Base-by-base conservation (phyloP, 169 alveolate species). In the Plasmodium gallinaceum region DNA sequence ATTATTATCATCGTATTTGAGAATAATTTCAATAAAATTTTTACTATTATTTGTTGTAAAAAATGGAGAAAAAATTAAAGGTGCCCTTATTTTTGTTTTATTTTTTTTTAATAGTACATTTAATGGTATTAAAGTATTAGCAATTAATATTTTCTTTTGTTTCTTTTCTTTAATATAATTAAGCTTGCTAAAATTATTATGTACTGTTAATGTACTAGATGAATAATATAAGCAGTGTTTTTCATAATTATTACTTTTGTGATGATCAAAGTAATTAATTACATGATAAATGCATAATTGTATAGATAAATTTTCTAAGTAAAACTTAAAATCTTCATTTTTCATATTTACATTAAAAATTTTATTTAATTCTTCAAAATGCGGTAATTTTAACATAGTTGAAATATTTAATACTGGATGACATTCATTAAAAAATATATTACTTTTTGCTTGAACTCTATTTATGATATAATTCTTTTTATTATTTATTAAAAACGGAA, bases 81-180 rank as follows among this genome's bases (percentile, higher is more conserved):
- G 85, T 3, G 54, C 69, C 5, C 45, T 60, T 32, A 83, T 57
- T 20, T 69, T 83, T 43, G 51, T 57, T 48, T 83, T 83, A 7
- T 69, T 46, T 48, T 69, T 83, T 7, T 69, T 70, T 54, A 57
- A 83, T 43, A 83, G 74, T 10, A 68, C 14, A 68, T 14, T 42
- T 52, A 83, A 48, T 7, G 91, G 91, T 52, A 83, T 83, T 8
- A 83, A 26, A 18, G 91, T 22, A 5, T 46, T 83, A 0, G 91
- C 86, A 20, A 83, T 71, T 42, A 83, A 39, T 7, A 7, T 46
- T 32, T 16, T 12, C 26, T 20, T n/a, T 32, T 8, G 26, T 46
- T 52, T 26, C 0, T 37, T n/a, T n/a, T 69, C 7, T 20, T 60
- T 20, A 18, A 6, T 12, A 7, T 71, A 22, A 46, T 22, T 42